phyloP scores from a whole-genome alignment of 306 rosid genomes.

The Cicer judaicum region DNA sequence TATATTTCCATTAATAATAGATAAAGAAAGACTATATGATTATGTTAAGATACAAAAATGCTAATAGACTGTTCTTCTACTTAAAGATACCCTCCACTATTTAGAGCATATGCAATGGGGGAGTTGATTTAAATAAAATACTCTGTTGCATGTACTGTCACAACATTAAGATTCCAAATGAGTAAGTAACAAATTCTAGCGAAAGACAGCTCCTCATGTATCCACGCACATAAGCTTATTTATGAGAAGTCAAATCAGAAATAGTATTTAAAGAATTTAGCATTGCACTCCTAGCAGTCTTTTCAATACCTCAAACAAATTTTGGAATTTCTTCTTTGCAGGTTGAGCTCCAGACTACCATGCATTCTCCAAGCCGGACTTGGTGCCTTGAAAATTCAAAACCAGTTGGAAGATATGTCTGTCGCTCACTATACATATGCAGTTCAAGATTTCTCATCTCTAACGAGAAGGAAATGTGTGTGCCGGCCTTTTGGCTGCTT shows the following conservation, averaged over 20 bases:
- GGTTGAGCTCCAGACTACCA: too few relatives aligned
- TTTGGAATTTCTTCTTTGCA: too few relatives aligned
- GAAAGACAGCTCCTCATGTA: constrained; percentile 11
- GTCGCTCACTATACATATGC: too few relatives aligned
- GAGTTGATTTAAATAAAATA: background rate
- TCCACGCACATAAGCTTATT: constrained; percentile 18
- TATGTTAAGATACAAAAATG: constrained; percentile 6
- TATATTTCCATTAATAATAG: constrained; percentile 19
- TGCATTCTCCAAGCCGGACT: too few relatives aligned
- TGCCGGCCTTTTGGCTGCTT: background rate
- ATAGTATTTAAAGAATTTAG: background rate
- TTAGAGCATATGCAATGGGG: constrained; percentile 28
- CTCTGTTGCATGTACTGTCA: constrained; percentile 13
- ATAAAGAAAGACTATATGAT: constrained; percentile 1
- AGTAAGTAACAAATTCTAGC: background rate
- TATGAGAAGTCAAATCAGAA: constrained; percentile 15
- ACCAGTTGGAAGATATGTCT: too few relatives aligned
- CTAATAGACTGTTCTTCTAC: constrained; percentile 25
- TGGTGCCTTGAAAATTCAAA: too few relatives aligned
- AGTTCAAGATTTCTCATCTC: background rate
- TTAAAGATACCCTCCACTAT: constrained; percentile 29
- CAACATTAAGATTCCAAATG: constrained; percentile 27
- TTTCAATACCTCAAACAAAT: background rate
- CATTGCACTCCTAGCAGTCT: background rate
- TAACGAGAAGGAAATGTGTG: background rate